Conservation (phyloP, 139 green algal species). For the Chlamydomonas sphaeroides region DNA sequence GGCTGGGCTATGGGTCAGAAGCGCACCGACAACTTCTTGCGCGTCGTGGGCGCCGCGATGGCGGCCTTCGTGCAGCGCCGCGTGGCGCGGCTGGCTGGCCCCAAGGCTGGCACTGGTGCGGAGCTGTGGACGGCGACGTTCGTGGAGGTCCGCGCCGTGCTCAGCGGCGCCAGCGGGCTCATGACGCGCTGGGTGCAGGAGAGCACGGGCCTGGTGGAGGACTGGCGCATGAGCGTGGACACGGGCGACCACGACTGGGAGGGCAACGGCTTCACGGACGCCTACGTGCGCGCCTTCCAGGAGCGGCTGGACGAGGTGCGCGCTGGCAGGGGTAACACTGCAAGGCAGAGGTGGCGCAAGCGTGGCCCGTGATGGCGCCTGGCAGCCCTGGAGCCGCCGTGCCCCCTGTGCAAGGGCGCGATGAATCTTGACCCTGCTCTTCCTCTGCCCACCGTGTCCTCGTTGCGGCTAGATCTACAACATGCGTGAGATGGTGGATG, state of each 20-base stretch:
- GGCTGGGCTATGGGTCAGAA: slow-evolving; percentile 56
- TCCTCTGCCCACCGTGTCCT: too few species aligned
- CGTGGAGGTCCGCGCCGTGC: slow-evolving; percentile 46
- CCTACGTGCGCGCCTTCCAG: slow-evolving; percentile 47
- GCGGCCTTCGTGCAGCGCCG: slow-evolving; percentile 56
- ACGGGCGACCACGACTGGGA: slow-evolving; percentile 54
- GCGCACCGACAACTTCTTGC: slow-evolving; percentile 58
- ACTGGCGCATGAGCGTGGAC: slow-evolving; percentile 60
- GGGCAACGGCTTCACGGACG: slow-evolving; percentile 49
- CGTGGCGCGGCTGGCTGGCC: not conserved
- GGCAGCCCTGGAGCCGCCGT: too few species aligned
- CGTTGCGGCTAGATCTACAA: slow-evolving; percentile 68
- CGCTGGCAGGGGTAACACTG: too few species aligned
- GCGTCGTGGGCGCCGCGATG: slow-evolving; percentile 44
- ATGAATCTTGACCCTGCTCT: too few species aligned
- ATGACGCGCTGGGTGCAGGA: slow-evolving; percentile 44
- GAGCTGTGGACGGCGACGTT: slow-evolving; percentile 21
- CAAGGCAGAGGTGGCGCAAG: too few species aligned
- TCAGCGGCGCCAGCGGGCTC: slow-evolving; percentile 53
- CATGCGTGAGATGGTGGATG: slow-evolving; percentile 72
- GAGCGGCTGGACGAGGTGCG: slow-evolving; percentile 69
- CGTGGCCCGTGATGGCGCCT: too few species aligned
- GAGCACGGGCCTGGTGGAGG: slow-evolving; percentile 39
- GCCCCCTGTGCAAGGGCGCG: too few species aligned
- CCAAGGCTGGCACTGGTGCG: not conserved